Evolutionary conservation across 1,139 yeast species (phyloP), one percentile per base, ranked within the genome.

Genomic region (Scheffersomyces stambukii): DNA sequence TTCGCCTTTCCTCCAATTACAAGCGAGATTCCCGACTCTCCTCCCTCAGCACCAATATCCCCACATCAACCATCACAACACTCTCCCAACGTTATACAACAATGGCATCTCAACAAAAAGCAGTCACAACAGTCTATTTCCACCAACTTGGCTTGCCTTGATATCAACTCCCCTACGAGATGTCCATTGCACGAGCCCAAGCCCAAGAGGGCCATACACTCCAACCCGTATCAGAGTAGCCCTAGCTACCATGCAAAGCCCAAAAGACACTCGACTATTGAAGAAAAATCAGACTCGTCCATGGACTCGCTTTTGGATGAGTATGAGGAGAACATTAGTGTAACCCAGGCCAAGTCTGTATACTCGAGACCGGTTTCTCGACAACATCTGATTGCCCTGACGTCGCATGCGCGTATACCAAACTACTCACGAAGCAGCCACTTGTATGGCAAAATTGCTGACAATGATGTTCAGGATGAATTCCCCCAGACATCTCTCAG

Each of bases 291-390:
- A 2, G 67, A 60, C 13, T 58, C 59, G 4, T 69, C 77, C 2
- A 56, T 73, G 57, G 81, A 75, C 43, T 63, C 76, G 2, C 53
- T 74, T 11, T 49, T 75, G 10, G 78, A 73, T 35, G 74, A 68
- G 36, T 74, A 72, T 40, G 75, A 71, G 35, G 70, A 65, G 33
- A 59, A 58, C 27, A 52, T 64, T 21, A n/a, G n/a, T n/a, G n/a
- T n/a, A n/a, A n/a, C n/a, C n/a, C n/a, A n/a, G n/a, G 48, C 60
- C 4, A 52, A 46, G 31, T 53, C 64, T 3, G 42, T 48, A 16
- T 43, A 51, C 7, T 37, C 37, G 13, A 38, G 57, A 21, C 51
- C 60, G 12, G 48, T 59, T 25, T 50, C 66, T 8, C 32, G 63
- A 32, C 52, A 54, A 29, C 38, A 54, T 22, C 50, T 60, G 13